Conservation (phyloP, 148 eudicot genomes). For the Amaranthus cruentus region DNA sequence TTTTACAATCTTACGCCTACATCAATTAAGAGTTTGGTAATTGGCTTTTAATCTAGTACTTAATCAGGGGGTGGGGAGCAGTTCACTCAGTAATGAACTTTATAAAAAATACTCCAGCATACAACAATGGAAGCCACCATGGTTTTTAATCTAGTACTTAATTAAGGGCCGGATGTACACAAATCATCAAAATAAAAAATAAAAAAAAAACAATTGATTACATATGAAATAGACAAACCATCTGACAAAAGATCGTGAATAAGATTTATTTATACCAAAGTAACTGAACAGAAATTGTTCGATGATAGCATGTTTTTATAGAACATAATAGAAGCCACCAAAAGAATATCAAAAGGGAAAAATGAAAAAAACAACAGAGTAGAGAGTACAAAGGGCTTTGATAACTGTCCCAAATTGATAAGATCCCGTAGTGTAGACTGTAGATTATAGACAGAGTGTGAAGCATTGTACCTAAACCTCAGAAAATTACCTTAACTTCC, state of each 20-base stretch:
- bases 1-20: background rate
- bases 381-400: background rate
- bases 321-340: background rate
- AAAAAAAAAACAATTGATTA: background rate
- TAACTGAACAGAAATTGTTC: background rate
- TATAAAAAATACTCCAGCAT: background rate
- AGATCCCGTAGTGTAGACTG: background rate
- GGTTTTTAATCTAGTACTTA: background rate
- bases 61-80: no score
- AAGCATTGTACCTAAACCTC: background rate
- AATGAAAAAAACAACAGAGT: background rate
- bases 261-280: background rate
- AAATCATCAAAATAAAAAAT: background rate
- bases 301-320: background rate
- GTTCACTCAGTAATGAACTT: no score
- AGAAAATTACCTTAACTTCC: slow-evolving; percentile 41
- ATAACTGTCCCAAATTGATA: background rate
- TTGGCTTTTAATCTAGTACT: background rate
- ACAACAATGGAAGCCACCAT: no score
- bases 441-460: background rate
- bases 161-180: no score
- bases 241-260: background rate
- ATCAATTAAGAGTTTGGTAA: background rate
- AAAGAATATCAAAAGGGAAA: background rate
- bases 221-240: background rate